Percentiles rank a stretch among this genome's conserved stretches.
Conservation (phyloP, 2,329 filamentous ascomycete genomes). For the Mycosphaerella arachidis region DNA sequence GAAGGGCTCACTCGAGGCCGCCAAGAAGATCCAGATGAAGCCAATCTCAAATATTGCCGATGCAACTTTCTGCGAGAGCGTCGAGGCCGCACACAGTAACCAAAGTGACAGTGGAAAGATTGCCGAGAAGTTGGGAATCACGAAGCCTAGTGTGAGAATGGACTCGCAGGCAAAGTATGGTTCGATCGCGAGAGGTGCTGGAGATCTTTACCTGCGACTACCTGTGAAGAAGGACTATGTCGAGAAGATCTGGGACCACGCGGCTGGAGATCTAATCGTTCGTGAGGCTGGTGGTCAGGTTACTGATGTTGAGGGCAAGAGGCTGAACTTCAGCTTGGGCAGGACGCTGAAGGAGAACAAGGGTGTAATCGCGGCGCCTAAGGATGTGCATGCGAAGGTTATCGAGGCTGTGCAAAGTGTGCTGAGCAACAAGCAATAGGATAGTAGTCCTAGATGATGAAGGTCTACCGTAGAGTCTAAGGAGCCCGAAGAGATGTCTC, state of each 20-base stretch:
- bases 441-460: neutral
- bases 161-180: constrained; percentile 98
- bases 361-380: constrained; percentile 85
- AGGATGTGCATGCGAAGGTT: constrained; percentile 68
- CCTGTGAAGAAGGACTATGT: constrained; percentile 83
- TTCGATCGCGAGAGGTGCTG: constrained; percentile 86
- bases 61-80: constrained; percentile 93
- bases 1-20: constrained; percentile 48
- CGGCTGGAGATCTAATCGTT: constrained; percentile 89
- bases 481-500: neutral
- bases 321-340: constrained; percentile 80
- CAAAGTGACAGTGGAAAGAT: constrained; percentile 86
- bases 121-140: constrained; percentile 79
- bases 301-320: constrained; percentile 79
- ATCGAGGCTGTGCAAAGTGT: constrained; percentile 79
- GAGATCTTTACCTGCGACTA: constrained; percentile 88
- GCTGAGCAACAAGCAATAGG: constrained; percentile 47
- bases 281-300: constrained; percentile 89
- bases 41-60: constrained; percentile 66
- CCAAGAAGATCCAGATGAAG: constrained; percentile 73
- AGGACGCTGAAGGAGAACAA: constrained; percentile 85
- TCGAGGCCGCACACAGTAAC: constrained; percentile 86
- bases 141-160: constrained; percentile 84
- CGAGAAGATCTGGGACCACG: constrained; percentile 99
- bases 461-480: neutral